Conservation (phyloP, 192 early-diverging fungal species). For the Podila verticillata region DNA sequence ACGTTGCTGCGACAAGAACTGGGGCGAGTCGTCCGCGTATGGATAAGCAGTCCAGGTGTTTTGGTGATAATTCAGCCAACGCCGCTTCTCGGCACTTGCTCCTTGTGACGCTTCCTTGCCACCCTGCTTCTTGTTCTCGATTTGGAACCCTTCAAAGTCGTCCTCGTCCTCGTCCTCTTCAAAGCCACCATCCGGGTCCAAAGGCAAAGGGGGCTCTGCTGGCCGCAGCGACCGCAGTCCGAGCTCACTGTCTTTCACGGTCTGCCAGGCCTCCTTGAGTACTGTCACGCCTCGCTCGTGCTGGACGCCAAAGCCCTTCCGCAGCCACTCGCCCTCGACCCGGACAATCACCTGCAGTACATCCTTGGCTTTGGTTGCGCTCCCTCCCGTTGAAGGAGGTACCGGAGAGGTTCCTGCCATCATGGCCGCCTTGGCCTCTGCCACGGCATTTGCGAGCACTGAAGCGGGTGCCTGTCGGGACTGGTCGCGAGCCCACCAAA, state of each 20-base stretch:
- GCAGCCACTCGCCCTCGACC: conserved; percentile 42
- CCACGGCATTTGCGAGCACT: background rate
- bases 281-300: conserved; percentile 37
- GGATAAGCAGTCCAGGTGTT: conserved; percentile 47
- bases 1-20: conserved; percentile 29
- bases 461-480: background rate
- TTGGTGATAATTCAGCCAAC: conserved; percentile 43
- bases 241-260: conserved; percentile 33
- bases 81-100: conserved; percentile 24
- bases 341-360: conserved; percentile 35
- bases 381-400: background rate
- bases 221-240: conserved; percentile 25
- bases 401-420: background rate
- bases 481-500: conserved; percentile 48
- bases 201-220: background rate
- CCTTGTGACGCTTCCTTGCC: background rate
- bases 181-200: background rate
- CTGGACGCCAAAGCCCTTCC: conserved; percentile 46
- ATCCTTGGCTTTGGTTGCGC: conserved; percentile 16
- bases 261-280: conserved; percentile 46
- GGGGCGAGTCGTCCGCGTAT: conserved; percentile 35
- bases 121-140: background rate
- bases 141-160: conserved; percentile 8
- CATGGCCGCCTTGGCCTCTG: background rate
- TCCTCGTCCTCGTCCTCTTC: conserved; percentile 12